Conservation (phyloP, 768 basidiomycete species). For the Collybiopsis confluens region DNA sequence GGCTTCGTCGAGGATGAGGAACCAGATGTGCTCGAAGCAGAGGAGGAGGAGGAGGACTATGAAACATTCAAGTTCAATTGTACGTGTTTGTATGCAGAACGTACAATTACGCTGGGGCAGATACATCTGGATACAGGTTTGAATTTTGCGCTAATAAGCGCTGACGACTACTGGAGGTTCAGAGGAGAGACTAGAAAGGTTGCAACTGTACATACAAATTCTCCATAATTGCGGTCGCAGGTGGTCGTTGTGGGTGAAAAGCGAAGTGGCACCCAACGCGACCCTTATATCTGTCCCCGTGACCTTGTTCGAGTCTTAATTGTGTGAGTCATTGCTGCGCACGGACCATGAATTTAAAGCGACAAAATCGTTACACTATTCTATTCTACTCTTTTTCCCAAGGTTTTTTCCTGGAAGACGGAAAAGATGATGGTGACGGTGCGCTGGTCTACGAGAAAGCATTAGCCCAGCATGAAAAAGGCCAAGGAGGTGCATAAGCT, state of each 20-base stretch:
- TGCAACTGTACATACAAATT: neutral
- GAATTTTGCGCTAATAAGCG: conserved; percentile 6
- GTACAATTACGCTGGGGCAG: neutral
- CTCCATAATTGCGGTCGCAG: conserved; percentile 2
- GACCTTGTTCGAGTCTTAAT: conserved; percentile 1
- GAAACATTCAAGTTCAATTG: neutral
- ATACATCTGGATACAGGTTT: conserved; percentile 1
- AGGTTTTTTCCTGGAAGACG: conserved; percentile 54
- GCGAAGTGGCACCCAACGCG: neutral
- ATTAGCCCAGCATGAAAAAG: conserved; percentile 4
- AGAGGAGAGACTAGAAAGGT: neutral
- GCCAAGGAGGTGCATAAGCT: conserved; percentile 16
- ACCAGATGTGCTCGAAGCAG: neutral
- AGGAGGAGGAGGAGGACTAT: conserved; percentile 4
- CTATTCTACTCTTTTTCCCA: conserved; percentile 46
- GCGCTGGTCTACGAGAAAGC: conserved; percentile 35
- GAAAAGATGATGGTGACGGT: conserved; percentile 52
- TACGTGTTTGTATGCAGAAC: neutral
- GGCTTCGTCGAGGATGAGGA: neutral
- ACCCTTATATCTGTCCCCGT: neutral
- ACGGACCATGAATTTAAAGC: no score
- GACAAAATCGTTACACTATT: no score
- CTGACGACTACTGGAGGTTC: neutral
- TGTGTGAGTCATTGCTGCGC: neutral
- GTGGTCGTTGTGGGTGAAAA: neutral